Percentiles rank a stretch among this genome's conserved stretches.
These are phyloP conservation scores for Ceratonia siliqua DNA, from an alignment of 306 rosid species.

Conservation along the genomic window DNA sequence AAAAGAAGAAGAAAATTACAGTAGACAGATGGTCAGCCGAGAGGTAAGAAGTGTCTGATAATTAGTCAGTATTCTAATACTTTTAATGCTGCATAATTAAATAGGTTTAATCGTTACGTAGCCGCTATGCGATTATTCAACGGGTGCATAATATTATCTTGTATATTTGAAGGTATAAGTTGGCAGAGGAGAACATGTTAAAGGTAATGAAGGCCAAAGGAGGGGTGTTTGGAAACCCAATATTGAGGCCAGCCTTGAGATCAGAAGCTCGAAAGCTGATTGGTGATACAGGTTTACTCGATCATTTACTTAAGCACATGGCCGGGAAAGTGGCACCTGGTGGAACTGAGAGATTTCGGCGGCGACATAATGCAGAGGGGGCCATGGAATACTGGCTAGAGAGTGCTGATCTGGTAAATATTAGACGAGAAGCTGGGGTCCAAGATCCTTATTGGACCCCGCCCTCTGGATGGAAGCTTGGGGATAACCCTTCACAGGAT, in stretches of 20 bases:
- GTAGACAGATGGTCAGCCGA: conserved; percentile 60
- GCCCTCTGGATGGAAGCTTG: conserved; percentile 78
- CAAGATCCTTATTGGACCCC: conserved; percentile 92
- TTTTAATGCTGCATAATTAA: neutral
- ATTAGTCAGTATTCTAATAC: neutral
- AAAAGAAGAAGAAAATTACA: conserved; percentile 47
- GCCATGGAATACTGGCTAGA: conserved; percentile 97
- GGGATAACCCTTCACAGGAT: conserved; percentile 71
- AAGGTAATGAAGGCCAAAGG: conserved; percentile 72
- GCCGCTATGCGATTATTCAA: neutral
- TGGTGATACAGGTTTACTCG: conserved; percentile 90
- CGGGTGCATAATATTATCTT: neutral
- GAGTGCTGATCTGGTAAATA: conserved; percentile 66
- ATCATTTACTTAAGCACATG: conserved; percentile 93
- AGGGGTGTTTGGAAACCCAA: conserved; percentile 67
- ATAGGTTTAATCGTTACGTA: neutral
- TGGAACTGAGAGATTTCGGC: conserved; percentile 68
- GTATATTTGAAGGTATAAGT: conserved; percentile 57
- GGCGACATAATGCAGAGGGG: conserved; percentile 87
- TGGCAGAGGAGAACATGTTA: conserved; percentile 76
- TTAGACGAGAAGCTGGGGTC: conserved; percentile 75
- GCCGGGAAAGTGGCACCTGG: conserved; percentile 90
- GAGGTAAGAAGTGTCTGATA: conserved; percentile 34
- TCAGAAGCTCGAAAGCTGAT: conserved; percentile 77
- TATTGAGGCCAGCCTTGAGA: conserved; percentile 73